A percentile compares a stretch with the other conserved stretches of the same genome.
Evolutionary conservation across 441 rosid species (phyloP).

Genomic region (Geranium incanum): DNA sequence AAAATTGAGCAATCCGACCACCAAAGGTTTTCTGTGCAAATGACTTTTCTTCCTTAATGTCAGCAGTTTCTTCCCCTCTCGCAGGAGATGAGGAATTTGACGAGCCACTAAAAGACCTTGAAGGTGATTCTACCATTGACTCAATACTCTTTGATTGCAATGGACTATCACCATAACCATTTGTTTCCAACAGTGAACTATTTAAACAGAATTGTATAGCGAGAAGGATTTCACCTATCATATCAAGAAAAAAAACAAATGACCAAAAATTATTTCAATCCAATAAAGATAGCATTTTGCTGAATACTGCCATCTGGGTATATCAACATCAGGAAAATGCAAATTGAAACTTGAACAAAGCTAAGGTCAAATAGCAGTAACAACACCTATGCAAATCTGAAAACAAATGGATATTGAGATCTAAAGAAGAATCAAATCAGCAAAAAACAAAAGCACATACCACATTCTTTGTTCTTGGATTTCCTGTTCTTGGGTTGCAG

Average conservation of each 20-base stretch:
- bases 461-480: conserved; percentile 71
- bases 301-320: neutral
- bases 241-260: conserved; percentile 9
- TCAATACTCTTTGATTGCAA: conserved; percentile 29
- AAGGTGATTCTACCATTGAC: conserved; percentile 36
- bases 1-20: conserved; percentile 66
- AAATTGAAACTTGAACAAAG: neutral
- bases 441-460: conserved; percentile 30
- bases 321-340: neutral
- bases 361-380: neutral
- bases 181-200: conserved; percentile 35
- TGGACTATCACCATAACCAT: conserved; percentile 25
- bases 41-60: conserved; percentile 45
- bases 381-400: neutral
- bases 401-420: neutral
- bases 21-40: conserved; percentile 51
- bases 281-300: neutral
- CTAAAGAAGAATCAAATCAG: neutral
- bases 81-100: conserved; percentile 36
- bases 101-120: conserved; percentile 29
- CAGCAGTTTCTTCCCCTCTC: conserved; percentile 42
- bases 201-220: conserved; percentile 53
- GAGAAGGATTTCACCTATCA: conserved; percentile 76
- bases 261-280: neutral
- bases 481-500: conserved; percentile 68